These are phyloP conservation scores for Rhizophora mangle DNA, from an alignment of 345 rosid genomes.

Conservation along the genomic window DNA sequence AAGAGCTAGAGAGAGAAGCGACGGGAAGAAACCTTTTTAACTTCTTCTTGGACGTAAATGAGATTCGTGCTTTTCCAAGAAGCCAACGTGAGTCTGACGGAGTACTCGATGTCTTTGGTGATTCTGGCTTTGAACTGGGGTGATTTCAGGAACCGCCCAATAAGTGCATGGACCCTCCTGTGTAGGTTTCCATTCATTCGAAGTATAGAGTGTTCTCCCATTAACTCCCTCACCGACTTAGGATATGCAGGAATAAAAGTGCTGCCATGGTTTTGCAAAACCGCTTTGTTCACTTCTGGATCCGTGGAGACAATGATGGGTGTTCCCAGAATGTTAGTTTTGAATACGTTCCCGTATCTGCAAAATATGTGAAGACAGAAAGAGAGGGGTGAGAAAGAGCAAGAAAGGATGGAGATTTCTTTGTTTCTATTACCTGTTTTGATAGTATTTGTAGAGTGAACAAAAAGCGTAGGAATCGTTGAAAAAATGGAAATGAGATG, in stretches of 20 bases:
- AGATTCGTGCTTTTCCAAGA: slow-evolving; percentile 56
- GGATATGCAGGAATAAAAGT: slow-evolving; percentile 85
- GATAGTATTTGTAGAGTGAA: not conserved
- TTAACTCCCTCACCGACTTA: slow-evolving; percentile 60
- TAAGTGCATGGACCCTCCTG: slow-evolving; percentile 66
- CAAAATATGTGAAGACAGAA: not conserved
- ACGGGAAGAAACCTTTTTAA: slow-evolving; percentile 48
- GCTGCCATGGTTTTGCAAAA: slow-evolving; percentile 81
- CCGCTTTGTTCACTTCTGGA: slow-evolving; percentile 83
- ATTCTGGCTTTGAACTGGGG: slow-evolving; percentile 66
- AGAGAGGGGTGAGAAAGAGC: not conserved
- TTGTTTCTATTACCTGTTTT: not conserved
- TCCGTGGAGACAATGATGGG: slow-evolving; percentile 91
- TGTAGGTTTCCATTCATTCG: slow-evolving; percentile 72
- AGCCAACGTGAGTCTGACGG: slow-evolving; percentile 47
- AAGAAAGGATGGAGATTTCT: not conserved
- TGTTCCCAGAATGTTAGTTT: slow-evolving; percentile 82
- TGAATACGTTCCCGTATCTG: slow-evolving; percentile 87
- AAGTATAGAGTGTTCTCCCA: slow-evolving; percentile 78
- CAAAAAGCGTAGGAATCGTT: not conserved
- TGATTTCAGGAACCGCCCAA: slow-evolving; percentile 76
- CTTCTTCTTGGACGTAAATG: slow-evolving; percentile 64
- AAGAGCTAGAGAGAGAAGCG: not conserved
- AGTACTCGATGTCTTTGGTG: slow-evolving; percentile 51
- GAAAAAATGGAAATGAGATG: not conserved